Base-by-base conservation (phyloP, 495 filamentous ascomycete genomes). In the Sabuloglossum arenarium region DNA sequence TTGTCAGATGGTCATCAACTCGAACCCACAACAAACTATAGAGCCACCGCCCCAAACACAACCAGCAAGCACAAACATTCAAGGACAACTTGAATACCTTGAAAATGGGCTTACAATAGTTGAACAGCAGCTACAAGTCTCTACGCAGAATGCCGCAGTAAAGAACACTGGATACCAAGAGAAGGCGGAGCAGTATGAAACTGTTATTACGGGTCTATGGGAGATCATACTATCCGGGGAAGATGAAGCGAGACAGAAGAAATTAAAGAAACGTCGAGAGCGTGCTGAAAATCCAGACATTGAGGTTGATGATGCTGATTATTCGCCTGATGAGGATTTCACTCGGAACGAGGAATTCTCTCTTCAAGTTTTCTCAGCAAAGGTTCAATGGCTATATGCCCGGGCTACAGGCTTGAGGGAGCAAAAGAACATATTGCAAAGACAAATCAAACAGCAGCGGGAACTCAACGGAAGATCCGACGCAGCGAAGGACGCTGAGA, bases 381-480 rank as follows among this genome's bases (percentile, higher is more conserved):
- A 84, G 65, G 76, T 98, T 1, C 84, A 86, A 63, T 78, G 77
- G 62, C 70, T 97, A 6, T 85, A 84, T 60, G 71, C 68, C 27
- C 77, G 76, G 55, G 74, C 77, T 14, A 75, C 76, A 8, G 68
- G 58, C n/a, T 68, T 94, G 24, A 76, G 83, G 37, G 86, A 94
- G 59, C 86, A 94, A 60, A 88, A 94, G 66, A 75, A 76, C 51
- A 88, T 88, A 19, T 68, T 94, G 24, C 81, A 84, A 58, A 80
- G 86, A 3, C 88, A 96, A 61, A 86, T 94, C 61, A 87, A 93
- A 68, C 86, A 94, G 64, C 88, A 96, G 67, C 81, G 87, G 42
- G 86, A 91, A 62, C 75, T 94, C 53, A 91, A 88, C 64, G 85
- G 69, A 60, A 76, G 77, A 62, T 80, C 77, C 0, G 77, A 80